These are phyloP conservation scores for Mycena venus DNA, from an alignment of 768 basidiomycete species.

Conservation along the genomic window DNA sequence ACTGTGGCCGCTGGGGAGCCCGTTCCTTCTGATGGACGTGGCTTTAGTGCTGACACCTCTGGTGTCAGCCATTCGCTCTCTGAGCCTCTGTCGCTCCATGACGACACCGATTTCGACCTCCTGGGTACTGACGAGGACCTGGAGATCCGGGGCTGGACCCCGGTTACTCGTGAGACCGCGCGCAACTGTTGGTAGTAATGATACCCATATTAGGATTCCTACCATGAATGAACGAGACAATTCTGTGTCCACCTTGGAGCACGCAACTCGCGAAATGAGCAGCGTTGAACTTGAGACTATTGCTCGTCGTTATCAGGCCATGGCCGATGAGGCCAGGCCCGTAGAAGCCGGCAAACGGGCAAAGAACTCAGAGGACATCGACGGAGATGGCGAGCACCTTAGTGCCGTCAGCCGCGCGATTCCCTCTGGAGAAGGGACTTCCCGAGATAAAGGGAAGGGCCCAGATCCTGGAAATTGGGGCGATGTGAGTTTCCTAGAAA, in stretches of 20 bases:
- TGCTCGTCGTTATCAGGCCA: not conserved
- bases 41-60: not conserved
- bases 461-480: not conserved
- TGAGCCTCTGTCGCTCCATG: not conserved
- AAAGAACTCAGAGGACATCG: not conserved
- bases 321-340: not conserved
- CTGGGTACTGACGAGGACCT: not conserved
- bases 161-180: not conserved
- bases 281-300: not conserved
- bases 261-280: not conserved
- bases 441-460: not conserved
- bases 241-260: not conserved
- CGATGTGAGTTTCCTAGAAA: no score
- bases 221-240: not conserved
- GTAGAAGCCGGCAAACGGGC: not conserved
- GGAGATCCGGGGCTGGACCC: not conserved
- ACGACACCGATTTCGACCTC: not conserved
- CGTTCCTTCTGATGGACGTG: not conserved
- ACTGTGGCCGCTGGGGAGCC: not conserved
- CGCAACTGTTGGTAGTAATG: not conserved
- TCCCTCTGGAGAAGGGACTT: not conserved
- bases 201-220: not conserved
- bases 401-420: not conserved
- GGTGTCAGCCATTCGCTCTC: not conserved
- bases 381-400: not conserved